Conservation (phyloP, 345 rosid genomes). For the Eucalyptus victrix region DNA sequence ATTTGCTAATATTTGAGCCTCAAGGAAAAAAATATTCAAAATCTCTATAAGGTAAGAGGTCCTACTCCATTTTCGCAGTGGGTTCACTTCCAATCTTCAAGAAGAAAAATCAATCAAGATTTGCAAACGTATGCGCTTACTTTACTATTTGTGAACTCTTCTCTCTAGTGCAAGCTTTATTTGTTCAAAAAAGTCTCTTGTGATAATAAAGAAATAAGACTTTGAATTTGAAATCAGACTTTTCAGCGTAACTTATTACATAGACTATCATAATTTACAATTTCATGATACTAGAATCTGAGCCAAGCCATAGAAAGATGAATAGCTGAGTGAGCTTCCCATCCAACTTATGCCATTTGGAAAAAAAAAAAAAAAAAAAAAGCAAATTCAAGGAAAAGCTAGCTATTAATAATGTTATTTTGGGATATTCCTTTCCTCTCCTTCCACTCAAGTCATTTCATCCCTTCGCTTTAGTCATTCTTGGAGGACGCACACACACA, state of each 20-base stretch:
- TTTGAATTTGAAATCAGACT: not conserved
- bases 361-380: too few species aligned
- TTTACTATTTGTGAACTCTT: not conserved
- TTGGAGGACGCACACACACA: not conserved
- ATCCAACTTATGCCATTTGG: not conserved
- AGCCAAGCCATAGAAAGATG: not conserved
- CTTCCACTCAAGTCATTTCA: not conserved
- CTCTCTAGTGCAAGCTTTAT: not conserved
- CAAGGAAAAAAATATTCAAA: not conserved
- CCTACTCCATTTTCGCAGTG: not conserved
- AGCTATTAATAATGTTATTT: not conserved
- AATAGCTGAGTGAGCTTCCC: not conserved
- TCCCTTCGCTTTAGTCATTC: not conserved
- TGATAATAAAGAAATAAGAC: not conserved
- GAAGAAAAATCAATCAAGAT: not conserved
- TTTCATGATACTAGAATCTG: rapidly evolving
- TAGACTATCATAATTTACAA: not conserved
- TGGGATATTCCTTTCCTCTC: not conserved
- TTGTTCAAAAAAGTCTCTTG: not conserved
- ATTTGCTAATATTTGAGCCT: not conserved
- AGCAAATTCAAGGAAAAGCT: not conserved
- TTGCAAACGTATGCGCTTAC: not conserved
- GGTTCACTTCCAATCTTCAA: not conserved
- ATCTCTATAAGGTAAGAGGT: not conserved
- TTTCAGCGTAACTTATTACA: not conserved